Evolutionary conservation across 2,329 filamentous ascomycete species (phyloP).

Genomic region (Talaromyces sp.): DNA sequence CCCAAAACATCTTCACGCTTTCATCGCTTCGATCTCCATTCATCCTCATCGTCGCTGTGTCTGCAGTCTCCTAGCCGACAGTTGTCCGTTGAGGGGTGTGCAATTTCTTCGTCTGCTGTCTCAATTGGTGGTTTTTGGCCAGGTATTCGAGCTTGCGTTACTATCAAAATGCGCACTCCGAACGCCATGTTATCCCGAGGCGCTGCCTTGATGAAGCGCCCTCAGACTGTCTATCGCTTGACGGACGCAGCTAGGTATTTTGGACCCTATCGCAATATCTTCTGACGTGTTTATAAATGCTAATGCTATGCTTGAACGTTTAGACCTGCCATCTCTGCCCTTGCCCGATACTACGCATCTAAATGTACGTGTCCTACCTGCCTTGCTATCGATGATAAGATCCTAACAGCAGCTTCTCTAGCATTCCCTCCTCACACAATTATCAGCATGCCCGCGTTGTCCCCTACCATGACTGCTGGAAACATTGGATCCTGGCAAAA

Average conservation of each 20-base stretch:
- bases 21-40: conserved; percentile 10
- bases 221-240: conserved; percentile 44
- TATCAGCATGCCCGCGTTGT: conserved; percentile 96
- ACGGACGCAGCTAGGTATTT: conserved; percentile 42
- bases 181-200: conserved; percentile 43
- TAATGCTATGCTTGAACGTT: conserved; percentile 7
- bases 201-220: conserved; percentile 45
- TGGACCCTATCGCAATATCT: background rate
- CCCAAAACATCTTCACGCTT: conserved; percentile 24
- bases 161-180: conserved; percentile 45
- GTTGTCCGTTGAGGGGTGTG: conserved; percentile 21
- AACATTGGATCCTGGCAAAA: conserved; percentile 99
- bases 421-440: conserved; percentile 93
- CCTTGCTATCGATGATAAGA: conserved; percentile 18
- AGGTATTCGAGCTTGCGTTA: conserved; percentile 55
- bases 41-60: conserved; percentile 23
- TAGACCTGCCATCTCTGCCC: conserved; percentile 53
- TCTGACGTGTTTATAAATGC: background rate
- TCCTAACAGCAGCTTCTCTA: conserved; percentile 42
- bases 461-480: conserved; percentile 93
- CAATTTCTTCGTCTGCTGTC: conserved; percentile 16
- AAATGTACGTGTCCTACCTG: conserved; percentile 53
- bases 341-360: conserved; percentile 66
- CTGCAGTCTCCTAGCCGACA: conserved; percentile 23
- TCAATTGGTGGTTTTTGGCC: conserved; percentile 29